A percentile compares a stretch with the other conserved stretches of the same genome.
Conservation (phyloP, 2,329 filamentous ascomycete species). For the Colletotrichum truncatum region DNA sequence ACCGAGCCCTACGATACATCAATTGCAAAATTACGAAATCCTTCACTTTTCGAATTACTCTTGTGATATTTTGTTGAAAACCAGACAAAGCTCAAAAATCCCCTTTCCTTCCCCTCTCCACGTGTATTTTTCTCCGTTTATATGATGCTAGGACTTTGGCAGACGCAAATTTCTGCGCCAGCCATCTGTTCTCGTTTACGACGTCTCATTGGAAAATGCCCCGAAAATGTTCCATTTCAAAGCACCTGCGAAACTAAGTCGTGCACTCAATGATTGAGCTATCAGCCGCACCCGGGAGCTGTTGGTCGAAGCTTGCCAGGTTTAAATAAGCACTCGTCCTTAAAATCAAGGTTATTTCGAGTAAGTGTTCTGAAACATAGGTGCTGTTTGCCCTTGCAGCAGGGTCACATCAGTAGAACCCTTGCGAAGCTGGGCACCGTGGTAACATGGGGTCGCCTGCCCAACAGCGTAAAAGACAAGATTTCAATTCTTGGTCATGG, state of each 20-base stretch:
- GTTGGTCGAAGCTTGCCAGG: background rate
- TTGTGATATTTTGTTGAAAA: no score
- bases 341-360: slow-evolving; percentile 22
- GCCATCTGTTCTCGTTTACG: no score
- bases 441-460: background rate
- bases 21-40: no score
- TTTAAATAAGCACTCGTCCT: slow-evolving; percentile 17
- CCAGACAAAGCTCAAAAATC: no score
- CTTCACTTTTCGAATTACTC: no score
- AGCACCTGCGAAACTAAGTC: background rate
- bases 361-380: slow-evolving; percentile 8
- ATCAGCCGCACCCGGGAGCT: background rate
- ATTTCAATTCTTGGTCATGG: background rate
- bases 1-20: no score
- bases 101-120: no score
- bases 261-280: background rate
- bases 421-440: background rate
- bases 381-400: background rate
- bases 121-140: no score
- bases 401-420: background rate
- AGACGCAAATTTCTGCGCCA: no score
- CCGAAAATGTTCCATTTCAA: background rate
- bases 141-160: no score
- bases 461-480: background rate
- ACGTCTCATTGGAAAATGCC: no score